Evolutionary conservation across 2,329 filamentous ascomycete genomes (phyloP).

Genomic region (Neopestalotiopsis sp.): DNA sequence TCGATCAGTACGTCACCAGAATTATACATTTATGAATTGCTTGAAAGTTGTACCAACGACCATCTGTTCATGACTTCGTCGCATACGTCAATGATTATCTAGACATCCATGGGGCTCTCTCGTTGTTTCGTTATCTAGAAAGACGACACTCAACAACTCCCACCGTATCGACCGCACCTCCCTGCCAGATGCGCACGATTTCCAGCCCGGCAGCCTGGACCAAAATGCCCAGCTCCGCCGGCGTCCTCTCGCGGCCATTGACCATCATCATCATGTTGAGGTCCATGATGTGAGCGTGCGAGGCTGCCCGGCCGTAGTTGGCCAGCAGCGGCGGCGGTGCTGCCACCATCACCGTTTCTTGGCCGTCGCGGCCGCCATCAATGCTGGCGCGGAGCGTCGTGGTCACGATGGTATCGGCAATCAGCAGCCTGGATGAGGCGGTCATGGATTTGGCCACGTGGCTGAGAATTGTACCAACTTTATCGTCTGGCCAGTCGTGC

Average conservation of each 20-base stretch:
- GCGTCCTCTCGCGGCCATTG: conserved; percentile 23
- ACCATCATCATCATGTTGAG: conserved; percentile 29
- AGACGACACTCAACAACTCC: conserved; percentile 28
- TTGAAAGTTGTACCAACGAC: not conserved
- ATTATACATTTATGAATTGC: not conserved
- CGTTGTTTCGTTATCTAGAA: not conserved
- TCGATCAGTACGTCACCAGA: not conserved
- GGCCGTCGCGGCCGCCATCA: conserved; percentile 20
- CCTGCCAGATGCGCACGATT: conserved; percentile 29
- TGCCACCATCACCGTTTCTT: not conserved
- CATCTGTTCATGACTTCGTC: not conserved
- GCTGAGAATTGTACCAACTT: not conserved
- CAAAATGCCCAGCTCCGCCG: conserved; percentile 23
- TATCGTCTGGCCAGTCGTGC: conserved; percentile 22
- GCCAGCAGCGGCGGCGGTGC: conserved; percentile 27
- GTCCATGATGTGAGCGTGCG: conserved; percentile 25
- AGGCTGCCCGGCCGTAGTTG: conserved; percentile 23
- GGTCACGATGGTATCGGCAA: conserved; percentile 27
- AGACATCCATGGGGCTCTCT: not conserved
- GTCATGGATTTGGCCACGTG: conserved; percentile 18
- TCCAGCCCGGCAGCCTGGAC: conserved; percentile 25
- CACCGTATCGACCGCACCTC: conserved; percentile 23
- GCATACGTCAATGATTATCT: not conserved
- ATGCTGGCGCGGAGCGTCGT: conserved; percentile 23
- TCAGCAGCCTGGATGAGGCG: conserved; percentile 21